Evolutionary conservation across 129 eudicot genomes (phyloP).

Genomic region (Ambrosia artemisiifolia): DNA sequence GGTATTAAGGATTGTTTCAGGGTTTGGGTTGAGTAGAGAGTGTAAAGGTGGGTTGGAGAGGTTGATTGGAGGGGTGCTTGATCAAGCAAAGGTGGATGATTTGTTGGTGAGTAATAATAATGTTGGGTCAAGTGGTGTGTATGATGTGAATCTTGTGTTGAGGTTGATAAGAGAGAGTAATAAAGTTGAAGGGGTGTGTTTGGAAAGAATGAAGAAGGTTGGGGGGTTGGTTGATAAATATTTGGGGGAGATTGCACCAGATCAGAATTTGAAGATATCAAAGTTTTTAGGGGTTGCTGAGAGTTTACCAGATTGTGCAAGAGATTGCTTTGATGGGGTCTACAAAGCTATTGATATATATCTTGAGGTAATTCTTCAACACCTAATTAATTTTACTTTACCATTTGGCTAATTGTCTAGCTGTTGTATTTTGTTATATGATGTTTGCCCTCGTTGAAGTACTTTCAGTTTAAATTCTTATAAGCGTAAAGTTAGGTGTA

Average conservation of each 20-base stretch:
- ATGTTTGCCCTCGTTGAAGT: too few species aligned
- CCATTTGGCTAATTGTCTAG: too few species aligned
- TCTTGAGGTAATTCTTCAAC: slow-evolving; percentile 59
- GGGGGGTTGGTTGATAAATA: slow-evolving; percentile 73
- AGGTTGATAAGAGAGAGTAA: slow-evolving; percentile 64
- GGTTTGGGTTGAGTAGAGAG: slow-evolving; percentile 57
- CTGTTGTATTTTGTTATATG: too few species aligned
- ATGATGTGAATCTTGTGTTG: slow-evolving; percentile 80
- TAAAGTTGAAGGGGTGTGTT: slow-evolving; percentile 33
- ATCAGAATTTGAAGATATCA: slow-evolving; percentile 66
- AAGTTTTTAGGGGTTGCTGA: slow-evolving; percentile 84
- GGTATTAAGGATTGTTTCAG: slow-evolving; percentile 63
- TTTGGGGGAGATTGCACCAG: slow-evolving; percentile 87
- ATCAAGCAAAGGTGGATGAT: slow-evolving; percentile 81
- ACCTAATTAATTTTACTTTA: background rate
- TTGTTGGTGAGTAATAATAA: slow-evolving; percentile 55
- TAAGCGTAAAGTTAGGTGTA: too few species aligned
- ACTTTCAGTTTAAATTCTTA: too few species aligned
- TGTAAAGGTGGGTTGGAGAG: slow-evolving; percentile 59
- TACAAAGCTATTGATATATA: slow-evolving; percentile 90
- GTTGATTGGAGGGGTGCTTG: slow-evolving; percentile 71
- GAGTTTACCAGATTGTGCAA: slow-evolving; percentile 79
- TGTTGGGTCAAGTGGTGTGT: slow-evolving; percentile 49
- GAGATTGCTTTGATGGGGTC: slow-evolving; percentile 82
- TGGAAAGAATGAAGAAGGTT: slow-evolving; percentile 60